Conservation (phyloP, 306 rosid genomes). For the Prosopis cineraria region DNA sequence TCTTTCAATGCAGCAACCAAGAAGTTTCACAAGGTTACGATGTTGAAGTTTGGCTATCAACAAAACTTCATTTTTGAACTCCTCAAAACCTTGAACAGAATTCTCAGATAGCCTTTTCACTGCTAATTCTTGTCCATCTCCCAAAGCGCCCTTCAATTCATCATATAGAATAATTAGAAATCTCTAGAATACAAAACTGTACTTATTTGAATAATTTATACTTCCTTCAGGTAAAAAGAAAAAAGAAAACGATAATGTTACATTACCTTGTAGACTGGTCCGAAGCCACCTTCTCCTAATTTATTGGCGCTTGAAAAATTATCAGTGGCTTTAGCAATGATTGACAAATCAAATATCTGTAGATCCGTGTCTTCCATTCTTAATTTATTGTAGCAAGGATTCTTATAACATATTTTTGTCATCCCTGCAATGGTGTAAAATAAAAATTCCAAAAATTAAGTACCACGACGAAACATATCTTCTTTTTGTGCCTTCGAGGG, state of each 20-base stretch:
- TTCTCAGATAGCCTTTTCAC: constrained; percentile 31
- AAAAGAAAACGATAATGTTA: not conserved
- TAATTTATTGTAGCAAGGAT: not conserved
- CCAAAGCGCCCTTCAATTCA: constrained; percentile 28
- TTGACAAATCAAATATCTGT: constrained; percentile 38
- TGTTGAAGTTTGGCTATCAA: constrained; percentile 40
- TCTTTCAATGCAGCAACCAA: constrained; percentile 33
- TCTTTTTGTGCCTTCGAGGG: not conserved
- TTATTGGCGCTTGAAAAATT: constrained; percentile 39
- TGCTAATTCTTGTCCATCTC: constrained; percentile 38
- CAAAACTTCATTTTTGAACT: constrained; percentile 35
- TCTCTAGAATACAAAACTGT: not conserved
- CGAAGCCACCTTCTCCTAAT: constrained; percentile 59
- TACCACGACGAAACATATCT: not conserved
- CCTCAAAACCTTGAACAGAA: constrained; percentile 35
- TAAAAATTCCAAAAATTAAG: constrained; percentile 1
- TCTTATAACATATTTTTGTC: not conserved
- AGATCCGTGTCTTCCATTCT: constrained; percentile 39
- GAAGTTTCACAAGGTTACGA: constrained; percentile 40
- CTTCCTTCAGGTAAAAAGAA: constrained; percentile 24
- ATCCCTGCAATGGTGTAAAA: constrained; percentile 21
- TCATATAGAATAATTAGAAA: not conserved
- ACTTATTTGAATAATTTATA: not conserved
- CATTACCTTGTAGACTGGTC: constrained; percentile 53
- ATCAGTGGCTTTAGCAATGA: constrained; percentile 43